Conservation (phyloP, 257 asterid species). For the Cynanchum wilfordii region DNA sequence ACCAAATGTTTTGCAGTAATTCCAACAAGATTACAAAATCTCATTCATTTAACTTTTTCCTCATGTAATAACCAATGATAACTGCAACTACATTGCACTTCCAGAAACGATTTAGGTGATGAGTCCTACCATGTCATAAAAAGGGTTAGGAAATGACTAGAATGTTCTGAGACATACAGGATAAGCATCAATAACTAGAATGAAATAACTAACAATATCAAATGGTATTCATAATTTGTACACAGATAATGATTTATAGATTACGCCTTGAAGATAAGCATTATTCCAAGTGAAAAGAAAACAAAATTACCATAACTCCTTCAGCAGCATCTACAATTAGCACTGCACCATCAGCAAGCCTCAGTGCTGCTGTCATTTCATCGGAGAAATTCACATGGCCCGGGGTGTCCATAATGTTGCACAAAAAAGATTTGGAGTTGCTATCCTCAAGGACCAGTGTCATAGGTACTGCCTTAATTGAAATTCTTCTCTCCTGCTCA, state of each 20-base stretch:
- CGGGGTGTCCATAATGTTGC: constrained; percentile 93
- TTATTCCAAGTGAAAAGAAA: constrained; percentile 3
- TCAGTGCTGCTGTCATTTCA: constrained; percentile 94
- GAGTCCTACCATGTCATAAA: not conserved
- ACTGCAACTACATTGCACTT: not conserved
- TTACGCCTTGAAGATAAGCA: not conserved
- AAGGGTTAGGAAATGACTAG: not conserved
- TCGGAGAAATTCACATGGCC: constrained; percentile 97
- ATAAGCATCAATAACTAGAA: not conserved
- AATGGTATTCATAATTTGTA: not conserved
- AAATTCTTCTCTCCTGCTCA: constrained; percentile 93
- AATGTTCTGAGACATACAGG: not conserved
- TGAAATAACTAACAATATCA: not conserved
- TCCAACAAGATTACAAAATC: not conserved
- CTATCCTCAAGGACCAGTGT: constrained; percentile 90
- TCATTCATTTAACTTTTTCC: not conserved
- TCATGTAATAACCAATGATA: not conserved
- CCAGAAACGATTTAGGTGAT: not conserved
- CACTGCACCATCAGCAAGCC: constrained; percentile 99
- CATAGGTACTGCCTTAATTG: constrained; percentile 90
- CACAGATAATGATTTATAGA: not conserved
- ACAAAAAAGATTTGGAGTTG: constrained; percentile 79
- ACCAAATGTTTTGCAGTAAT: not conserved
- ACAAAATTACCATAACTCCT: constrained; percentile 78
- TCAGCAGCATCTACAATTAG: constrained; percentile 95